Percentiles rank a stretch among this genome's conserved stretches.
Evolutionary conservation across 2,329 filamentous ascomycete species (phyloP).

Genomic region (Teratosphaeria epicoccoides): DNA sequence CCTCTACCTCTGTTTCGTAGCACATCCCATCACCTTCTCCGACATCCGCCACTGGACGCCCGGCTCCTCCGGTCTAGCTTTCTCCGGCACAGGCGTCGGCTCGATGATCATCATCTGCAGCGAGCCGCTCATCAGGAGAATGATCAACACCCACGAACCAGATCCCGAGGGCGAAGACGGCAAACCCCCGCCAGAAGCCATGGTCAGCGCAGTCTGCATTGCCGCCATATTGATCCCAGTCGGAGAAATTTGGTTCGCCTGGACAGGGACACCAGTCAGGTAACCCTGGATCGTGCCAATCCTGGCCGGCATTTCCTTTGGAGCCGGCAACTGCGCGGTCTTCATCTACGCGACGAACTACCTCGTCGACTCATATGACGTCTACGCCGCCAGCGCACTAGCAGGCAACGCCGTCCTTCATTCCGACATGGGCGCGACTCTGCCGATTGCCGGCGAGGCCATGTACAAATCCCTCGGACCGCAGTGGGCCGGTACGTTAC

Average conservation of each 20-base stretch:
- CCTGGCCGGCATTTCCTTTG: conserved; percentile 68
- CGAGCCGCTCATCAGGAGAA: conserved; percentile 59
- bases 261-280: conserved; percentile 67
- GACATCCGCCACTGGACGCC: conserved; percentile 66
- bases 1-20: conserved; percentile 78
- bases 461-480: conserved; percentile 62
- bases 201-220: conserved; percentile 68
- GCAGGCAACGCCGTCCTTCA: conserved; percentile 70
- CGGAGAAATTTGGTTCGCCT: conserved; percentile 77
- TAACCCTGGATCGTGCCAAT: conserved; percentile 79
- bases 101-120: conserved; percentile 40
- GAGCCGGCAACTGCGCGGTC: conserved; percentile 61
- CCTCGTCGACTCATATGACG: conserved; percentile 64
- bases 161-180: conserved; percentile 59
- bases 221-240: conserved; percentile 63
- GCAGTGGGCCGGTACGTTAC: conserved; percentile 67
- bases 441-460: conserved; percentile 62
- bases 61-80: conserved; percentile 65
- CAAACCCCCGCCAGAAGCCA: conserved; percentile 64
- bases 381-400: conserved; percentile 71
- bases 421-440: conserved; percentile 61
- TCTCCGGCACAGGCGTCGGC: conserved; percentile 59
- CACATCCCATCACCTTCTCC: conserved; percentile 75
- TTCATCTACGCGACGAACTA: conserved; percentile 82
- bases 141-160: conserved; percentile 66